phyloP scores from a whole-genome alignment of 1,284 basidiomycete species.

The Microbotryum silenes-acaulis region DNA sequence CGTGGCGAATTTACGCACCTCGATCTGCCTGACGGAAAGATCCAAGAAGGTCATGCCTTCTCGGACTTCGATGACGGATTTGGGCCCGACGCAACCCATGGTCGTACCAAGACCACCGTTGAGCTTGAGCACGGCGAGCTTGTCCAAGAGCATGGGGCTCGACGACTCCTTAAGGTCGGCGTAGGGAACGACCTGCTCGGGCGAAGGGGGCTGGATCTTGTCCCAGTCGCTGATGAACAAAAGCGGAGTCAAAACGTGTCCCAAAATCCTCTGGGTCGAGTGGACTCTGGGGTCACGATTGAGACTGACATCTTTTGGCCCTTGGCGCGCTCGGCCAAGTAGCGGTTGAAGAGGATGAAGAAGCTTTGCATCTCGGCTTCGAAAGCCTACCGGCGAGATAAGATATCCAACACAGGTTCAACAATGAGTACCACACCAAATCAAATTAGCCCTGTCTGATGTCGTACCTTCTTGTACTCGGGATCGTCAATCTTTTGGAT shows the following conservation, averaged over 20 bases:
- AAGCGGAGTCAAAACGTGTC: background rate
- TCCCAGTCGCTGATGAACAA: conserved; percentile 75
- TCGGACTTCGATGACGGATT: conserved; percentile 45
- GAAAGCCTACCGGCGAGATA: conserved; percentile 54
- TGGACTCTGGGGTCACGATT: background rate
- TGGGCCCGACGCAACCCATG: conserved; percentile 73
- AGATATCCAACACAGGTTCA: background rate
- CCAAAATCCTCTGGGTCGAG: background rate
- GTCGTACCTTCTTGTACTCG: conserved; percentile 67
- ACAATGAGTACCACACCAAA: background rate
- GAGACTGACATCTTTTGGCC: conserved; percentile 78
- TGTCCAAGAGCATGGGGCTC: conserved; percentile 69
- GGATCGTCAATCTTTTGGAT: conserved; percentile 70
- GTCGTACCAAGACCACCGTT: conserved; percentile 98
- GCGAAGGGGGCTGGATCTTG: conserved; percentile 87
- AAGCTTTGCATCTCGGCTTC: conserved; percentile 98
- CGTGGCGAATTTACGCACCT: conserved; percentile 44
- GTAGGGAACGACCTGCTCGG: conserved; percentile 88
- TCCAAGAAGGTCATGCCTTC: conserved; percentile 91
- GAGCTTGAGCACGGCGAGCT: conserved; percentile 97
- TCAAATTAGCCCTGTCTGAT: background rate
- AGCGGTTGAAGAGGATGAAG: conserved; percentile 98
- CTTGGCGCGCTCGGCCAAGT: conserved; percentile 89
- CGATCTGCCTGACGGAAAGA: conserved; percentile 92
- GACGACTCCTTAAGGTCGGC: conserved; percentile 57